These are phyloP conservation scores for Tuber aestivum DNA, from an alignment of 495 filamentous ascomycete species.

Conservation along the genomic window DNA sequence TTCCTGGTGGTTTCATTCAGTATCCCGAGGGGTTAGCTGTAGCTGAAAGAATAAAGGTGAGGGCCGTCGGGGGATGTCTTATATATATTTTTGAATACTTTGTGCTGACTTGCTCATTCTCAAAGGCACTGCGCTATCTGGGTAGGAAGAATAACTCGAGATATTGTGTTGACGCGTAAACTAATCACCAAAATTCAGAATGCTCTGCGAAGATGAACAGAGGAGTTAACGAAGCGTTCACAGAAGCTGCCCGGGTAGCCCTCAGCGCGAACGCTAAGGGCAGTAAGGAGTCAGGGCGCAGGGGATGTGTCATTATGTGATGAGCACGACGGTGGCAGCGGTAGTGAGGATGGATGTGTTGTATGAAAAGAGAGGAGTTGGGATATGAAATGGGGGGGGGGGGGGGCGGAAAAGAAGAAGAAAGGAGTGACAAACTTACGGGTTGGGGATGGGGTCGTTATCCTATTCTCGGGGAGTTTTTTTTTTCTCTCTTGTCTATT, in stretches of 20 bases:
- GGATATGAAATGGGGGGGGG: neutral
- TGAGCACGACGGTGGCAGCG: neutral
- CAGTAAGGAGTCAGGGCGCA: conserved; percentile 44
- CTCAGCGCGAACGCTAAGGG: conserved; percentile 71
- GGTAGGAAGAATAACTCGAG: conserved; percentile 48
- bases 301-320: conserved; percentile 31
- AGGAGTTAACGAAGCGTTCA: conserved; percentile 96
- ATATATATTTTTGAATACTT: conserved; percentile 9
- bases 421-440: neutral
- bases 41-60: conserved; percentile 70
- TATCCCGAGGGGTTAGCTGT: conserved; percentile 92
- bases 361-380: conserved; percentile 2
- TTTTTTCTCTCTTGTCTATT: neutral
- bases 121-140: conserved; percentile 77
- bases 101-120: conserved; percentile 3
- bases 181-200: conserved; percentile 53
- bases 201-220: conserved; percentile 97
- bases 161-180: neutral
- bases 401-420: neutral
- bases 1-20: conserved; percentile 59
- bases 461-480: neutral
- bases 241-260: conserved; percentile 94
- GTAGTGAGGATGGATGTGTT: neutral
- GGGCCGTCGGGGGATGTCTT: neutral
- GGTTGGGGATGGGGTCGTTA: neutral